A percentile compares a stretch with the other conserved stretches of the same genome.
Conservation (phyloP, 2,329 filamentous ascomycete genomes). For the Phialocephala sp. region DNA sequence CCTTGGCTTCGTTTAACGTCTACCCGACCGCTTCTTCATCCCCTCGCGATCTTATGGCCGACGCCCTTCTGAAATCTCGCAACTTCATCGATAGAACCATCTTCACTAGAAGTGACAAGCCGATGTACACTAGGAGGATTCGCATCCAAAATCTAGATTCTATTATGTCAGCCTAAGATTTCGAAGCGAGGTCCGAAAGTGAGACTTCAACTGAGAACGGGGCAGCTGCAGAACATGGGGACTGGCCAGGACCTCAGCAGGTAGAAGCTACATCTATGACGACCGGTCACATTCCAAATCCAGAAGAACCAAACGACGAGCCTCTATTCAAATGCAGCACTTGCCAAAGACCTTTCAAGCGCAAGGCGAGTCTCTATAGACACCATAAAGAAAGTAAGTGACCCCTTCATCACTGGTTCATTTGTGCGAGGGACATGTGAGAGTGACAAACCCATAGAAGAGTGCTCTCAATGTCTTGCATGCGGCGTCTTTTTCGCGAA, state of each 20-base stretch:
- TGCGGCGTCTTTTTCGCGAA: conserved; percentile 1
- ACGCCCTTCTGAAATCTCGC: not conserved
- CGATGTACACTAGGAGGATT: not conserved
- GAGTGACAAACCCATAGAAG: not conserved
- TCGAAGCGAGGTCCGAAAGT: not conserved
- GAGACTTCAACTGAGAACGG: not conserved
- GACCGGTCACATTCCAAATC: not conserved
- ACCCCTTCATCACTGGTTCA: not conserved
- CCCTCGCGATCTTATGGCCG: not conserved
- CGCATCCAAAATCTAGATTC: not conserved
- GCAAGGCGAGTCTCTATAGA: not conserved
- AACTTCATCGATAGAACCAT: not conserved
- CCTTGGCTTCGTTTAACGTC: not conserved
- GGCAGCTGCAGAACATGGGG: not conserved
- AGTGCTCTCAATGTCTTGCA: not conserved
- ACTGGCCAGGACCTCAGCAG: not conserved
- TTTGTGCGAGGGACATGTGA: not conserved
- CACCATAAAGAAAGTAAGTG: not conserved
- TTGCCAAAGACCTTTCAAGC: not conserved
- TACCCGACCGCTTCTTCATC: not conserved
- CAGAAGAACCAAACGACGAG: not conserved
- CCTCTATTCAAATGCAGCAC: not conserved
- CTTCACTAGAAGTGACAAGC: conserved; percentile 1
- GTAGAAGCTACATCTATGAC: not conserved
- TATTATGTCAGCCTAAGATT: not conserved